phyloP scores from a whole-genome alignment of 169 alveolate species.

The Theileria equi region DNA sequence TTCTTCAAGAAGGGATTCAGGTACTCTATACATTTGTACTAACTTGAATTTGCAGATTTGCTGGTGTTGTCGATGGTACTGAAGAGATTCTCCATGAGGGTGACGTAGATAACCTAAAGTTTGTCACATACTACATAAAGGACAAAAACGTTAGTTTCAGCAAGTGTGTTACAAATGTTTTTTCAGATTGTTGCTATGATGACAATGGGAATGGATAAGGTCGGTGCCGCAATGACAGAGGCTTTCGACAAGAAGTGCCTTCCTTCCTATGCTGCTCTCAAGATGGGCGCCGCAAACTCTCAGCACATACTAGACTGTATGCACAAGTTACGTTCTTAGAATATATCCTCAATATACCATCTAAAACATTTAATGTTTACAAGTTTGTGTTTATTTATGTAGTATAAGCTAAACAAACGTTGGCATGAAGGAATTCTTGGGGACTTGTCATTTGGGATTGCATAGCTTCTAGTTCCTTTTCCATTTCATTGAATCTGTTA shows the following conservation, averaged over 20 bases:
- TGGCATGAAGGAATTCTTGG: background rate
- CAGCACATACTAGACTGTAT: constrained; percentile 52
- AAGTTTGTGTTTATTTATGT: background rate
- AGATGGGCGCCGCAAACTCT: constrained; percentile 61
- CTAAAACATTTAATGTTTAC: background rate
- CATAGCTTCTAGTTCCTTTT: constrained; percentile 5
- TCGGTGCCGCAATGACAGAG: constrained; percentile 53
- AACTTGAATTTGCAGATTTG: constrained; percentile 25
- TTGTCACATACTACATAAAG: constrained; percentile 71
- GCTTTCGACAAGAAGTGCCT: constrained; percentile 54
- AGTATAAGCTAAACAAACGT: background rate
- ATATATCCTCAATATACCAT: background rate
- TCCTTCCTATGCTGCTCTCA: constrained; percentile 54
- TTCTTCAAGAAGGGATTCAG: constrained; percentile 73
- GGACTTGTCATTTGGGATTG: background rate
- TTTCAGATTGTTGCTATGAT: constrained; percentile 50
- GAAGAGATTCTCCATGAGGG: constrained; percentile 75
- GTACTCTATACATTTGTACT: background rate
- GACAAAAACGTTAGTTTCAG: constrained; percentile 54
- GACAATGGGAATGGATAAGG: constrained; percentile 60
- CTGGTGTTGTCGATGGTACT: constrained; percentile 63
- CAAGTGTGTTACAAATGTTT: background rate
- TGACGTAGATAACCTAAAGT: constrained; percentile 66
- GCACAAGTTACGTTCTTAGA: constrained; percentile 17
- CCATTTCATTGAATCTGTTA: background rate